A percentile compares a stretch with the other conserved stretches of the same genome.
Evolutionary conservation across 2,329 filamentous ascomycete genomes (phyloP).

Genomic region (Moelleriella libera): DNA sequence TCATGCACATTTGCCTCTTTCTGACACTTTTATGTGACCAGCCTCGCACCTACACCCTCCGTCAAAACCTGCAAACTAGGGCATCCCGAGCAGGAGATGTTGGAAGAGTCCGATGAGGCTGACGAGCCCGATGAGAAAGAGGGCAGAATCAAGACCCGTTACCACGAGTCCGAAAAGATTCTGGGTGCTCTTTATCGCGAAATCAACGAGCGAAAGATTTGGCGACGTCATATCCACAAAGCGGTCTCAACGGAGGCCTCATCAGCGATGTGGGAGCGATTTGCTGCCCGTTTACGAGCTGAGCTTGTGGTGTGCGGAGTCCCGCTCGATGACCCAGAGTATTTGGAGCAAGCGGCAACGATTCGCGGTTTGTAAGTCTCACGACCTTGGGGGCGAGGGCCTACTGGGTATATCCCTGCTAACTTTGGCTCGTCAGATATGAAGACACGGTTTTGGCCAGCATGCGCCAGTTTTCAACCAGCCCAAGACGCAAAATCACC

Average conservation of each 20-base stretch:
- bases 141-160: slow-evolving; percentile 30
- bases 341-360: slow-evolving; percentile 22
- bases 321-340: slow-evolving; percentile 18
- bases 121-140: slow-evolving; percentile 27
- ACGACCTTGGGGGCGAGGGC: slow-evolving; percentile 8
- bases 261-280: slow-evolving; percentile 27
- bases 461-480: slow-evolving; percentile 31
- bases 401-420: too few relatives aligned
- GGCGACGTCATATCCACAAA: slow-evolving; percentile 31
- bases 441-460: slow-evolving; percentile 25
- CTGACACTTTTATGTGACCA: not conserved
- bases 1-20: not conserved
- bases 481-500: slow-evolving; percentile 25
- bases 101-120: slow-evolving; percentile 16
- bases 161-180: slow-evolving; percentile 54
- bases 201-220: slow-evolving; percentile 59
- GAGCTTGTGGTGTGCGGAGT: slow-evolving; percentile 8
- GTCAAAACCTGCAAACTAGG: slow-evolving; percentile 29
- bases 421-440: slow-evolving; percentile 20
- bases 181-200: slow-evolving; percentile 58
- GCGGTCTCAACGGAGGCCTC: slow-evolving; percentile 10
- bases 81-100: slow-evolving; percentile 21
- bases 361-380: slow-evolving; percentile 31
- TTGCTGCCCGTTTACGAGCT: slow-evolving; percentile 15
- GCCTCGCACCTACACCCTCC: slow-evolving; percentile 30